Evolutionary conservation across 495 filamentous ascomycete species (phyloP).

Genomic region (Penicillium pancosmium): DNA sequence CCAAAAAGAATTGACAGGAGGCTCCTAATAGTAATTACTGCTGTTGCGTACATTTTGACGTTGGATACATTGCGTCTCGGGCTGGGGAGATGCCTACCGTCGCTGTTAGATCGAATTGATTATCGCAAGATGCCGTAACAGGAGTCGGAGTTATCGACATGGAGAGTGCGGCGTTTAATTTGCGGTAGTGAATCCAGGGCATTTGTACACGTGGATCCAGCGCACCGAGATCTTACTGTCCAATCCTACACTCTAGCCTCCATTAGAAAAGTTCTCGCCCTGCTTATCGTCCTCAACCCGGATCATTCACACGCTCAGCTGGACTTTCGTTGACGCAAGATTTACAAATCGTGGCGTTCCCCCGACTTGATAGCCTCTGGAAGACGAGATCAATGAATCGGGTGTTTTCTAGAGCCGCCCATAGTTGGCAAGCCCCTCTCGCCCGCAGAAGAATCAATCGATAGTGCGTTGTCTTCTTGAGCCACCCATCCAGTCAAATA

Average conservation of each 20-base stretch:
- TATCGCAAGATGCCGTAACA: no score
- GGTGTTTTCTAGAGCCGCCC: constrained; percentile 11
- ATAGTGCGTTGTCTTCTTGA: background rate
- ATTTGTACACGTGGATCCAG: background rate
- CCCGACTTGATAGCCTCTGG: no score
- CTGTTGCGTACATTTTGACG: no score
- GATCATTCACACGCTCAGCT: background rate
- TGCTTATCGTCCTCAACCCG: background rate
- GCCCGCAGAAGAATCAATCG: background rate
- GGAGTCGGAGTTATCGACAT: no score
- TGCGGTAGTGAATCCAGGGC: background rate
- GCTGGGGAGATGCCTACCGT: no score
- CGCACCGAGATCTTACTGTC: background rate
- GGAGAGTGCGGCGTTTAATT: background rate
- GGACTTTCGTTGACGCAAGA: background rate
- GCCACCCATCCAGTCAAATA: background rate
- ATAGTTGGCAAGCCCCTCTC: background rate
- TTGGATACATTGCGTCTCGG: no score
- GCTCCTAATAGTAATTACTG: no score
- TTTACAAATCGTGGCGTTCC: no score
- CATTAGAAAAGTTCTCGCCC: background rate
- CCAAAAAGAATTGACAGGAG: no score
- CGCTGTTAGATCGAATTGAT: no score
- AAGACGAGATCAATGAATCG: background rate
- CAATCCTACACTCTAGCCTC: background rate